Conservation (phyloP, 768 basidiomycete species). For the Lyophyllum shimeji region DNA sequence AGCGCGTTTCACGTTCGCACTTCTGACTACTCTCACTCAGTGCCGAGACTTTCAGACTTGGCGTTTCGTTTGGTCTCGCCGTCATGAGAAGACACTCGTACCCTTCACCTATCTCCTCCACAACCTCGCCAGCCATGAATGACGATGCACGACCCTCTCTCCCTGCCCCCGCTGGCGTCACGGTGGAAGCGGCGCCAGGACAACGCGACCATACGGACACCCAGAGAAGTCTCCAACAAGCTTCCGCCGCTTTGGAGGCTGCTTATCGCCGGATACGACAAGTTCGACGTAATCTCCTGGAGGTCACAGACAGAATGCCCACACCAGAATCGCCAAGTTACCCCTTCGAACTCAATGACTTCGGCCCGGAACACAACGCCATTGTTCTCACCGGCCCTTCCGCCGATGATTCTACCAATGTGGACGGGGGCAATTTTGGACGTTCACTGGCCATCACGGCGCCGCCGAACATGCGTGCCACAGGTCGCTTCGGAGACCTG, state of each 20-base stretch:
- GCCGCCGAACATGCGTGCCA: neutral
- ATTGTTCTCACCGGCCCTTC: constrained; percentile 31
- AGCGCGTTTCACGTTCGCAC: neutral
- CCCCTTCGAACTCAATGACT: constrained; percentile 19
- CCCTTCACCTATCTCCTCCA: constrained; percentile 28
- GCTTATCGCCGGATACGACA: constrained; percentile 56
- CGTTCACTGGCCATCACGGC: neutral
- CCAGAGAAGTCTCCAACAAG: constrained; percentile 42
- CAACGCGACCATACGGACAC: constrained; percentile 25
- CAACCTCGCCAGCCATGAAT: constrained; percentile 18
- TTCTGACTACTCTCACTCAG: neutral
- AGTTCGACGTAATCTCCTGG: constrained; percentile 50
- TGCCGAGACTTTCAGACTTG: neutral
- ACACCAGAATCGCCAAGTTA: constrained; percentile 11
- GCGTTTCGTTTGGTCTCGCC: neutral
- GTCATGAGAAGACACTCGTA: constrained; percentile 28
- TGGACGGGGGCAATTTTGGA: neutral
- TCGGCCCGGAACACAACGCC: constrained; percentile 41
- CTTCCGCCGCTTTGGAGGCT: constrained; percentile 53
- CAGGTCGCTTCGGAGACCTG: neutral
- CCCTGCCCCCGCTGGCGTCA: neutral
- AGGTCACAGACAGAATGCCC: constrained; percentile 38
- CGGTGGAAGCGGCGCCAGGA: constrained; percentile 3
- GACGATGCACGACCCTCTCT: constrained; percentile 8
- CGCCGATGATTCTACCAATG: neutral